Evolutionary conservation across 2,329 filamentous ascomycete species (phyloP), one percentile per base, ranked within the genome.

Genomic region (Fusarium pseudocircinatum): DNA sequence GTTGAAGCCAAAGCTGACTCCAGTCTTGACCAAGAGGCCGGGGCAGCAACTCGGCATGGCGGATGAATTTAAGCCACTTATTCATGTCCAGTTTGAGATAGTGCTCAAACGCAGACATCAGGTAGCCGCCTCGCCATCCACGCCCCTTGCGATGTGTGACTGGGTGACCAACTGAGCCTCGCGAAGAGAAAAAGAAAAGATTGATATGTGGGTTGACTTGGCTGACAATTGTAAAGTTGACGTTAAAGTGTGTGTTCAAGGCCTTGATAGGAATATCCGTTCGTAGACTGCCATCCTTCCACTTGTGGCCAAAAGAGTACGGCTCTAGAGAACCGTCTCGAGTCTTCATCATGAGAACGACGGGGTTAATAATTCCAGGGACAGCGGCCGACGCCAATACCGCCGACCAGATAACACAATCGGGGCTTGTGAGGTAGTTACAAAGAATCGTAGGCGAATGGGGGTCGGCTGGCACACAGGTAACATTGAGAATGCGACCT

Each of bases 391-490:
- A 98, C 2, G 96, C 96, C 49, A 99, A 85, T 7, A 98, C 95
- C 4, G 96, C 96, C 16, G 95, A 97, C 96, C 97, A 99, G 71
- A 99, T 97, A 44, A 99, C 96, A 79, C 96, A 99, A 84, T 99
- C 95, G 0, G 96, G 96, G 28, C 93, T 93, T 4, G 96, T 98
- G 37, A 98, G 88, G 81, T 98, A 97, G 83, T 99, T 99, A 79
- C 94, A 94, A 13, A 99, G 87, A 73, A 99, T 97, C 1, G 95
- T 91, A 14, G 90, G 96, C 47, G 94, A 97, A 82, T 99, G 95
- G 24, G 96, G 96, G 80, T 99, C 96, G 0, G 96, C 95, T 2
- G 96, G 96, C 4, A 99, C 94, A 81, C 96, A 99, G 11, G 94
- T 94, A 15, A 99, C 95, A 82, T 99, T 99, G 57, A 99, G 87